Conservation (phyloP, 371 early-diverging fungal genomes). For the Syncephalastrum racemosum region DNA sequence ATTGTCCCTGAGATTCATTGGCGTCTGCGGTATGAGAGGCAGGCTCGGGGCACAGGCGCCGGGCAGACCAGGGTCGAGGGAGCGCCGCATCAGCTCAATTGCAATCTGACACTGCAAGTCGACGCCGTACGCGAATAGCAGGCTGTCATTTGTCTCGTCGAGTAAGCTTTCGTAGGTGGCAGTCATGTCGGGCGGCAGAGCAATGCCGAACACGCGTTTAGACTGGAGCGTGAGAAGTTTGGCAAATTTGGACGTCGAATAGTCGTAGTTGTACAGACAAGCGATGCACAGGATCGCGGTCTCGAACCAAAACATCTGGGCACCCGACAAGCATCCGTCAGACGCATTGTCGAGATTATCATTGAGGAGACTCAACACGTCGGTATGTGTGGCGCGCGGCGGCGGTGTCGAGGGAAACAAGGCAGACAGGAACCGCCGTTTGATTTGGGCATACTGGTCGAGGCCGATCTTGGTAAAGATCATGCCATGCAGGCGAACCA, state of each 20-base stretch:
- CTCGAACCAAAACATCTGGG: slow-evolving; percentile 54
- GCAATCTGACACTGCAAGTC: slow-evolving; percentile 40
- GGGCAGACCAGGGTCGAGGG: slow-evolving; percentile 14
- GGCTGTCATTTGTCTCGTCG: slow-evolving; percentile 22
- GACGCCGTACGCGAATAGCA: slow-evolving; percentile 31
- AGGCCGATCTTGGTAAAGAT: slow-evolving; percentile 66
- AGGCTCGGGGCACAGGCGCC: slow-evolving; percentile 17
- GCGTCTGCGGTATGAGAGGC: slow-evolving; percentile 19
- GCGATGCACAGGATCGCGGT: slow-evolving; percentile 49
- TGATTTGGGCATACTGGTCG: slow-evolving; percentile 50
- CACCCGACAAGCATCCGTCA: slow-evolving; percentile 7
- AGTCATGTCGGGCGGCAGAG: neutral
- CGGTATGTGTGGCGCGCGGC: neutral
- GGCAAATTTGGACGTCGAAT: slow-evolving; percentile 45
- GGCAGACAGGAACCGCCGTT: slow-evolving; percentile 34
- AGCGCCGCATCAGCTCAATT: slow-evolving; percentile 29
- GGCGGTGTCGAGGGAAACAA: slow-evolving; percentile 20
- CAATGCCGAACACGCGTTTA: slow-evolving; percentile 13
- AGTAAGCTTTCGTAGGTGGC: slow-evolving; percentile 14
- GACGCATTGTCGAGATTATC: neutral
- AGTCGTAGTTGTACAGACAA: slow-evolving; percentile 55
- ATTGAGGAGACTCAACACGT: neutral
- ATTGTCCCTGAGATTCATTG: slow-evolving; percentile 12
- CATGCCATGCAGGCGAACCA: slow-evolving; percentile 64
- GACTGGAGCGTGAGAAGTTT: slow-evolving; percentile 29